phyloP scores from a whole-genome alignment of 2,329 filamentous ascomycete species.

The Pseudodiploospora longispora region DNA sequence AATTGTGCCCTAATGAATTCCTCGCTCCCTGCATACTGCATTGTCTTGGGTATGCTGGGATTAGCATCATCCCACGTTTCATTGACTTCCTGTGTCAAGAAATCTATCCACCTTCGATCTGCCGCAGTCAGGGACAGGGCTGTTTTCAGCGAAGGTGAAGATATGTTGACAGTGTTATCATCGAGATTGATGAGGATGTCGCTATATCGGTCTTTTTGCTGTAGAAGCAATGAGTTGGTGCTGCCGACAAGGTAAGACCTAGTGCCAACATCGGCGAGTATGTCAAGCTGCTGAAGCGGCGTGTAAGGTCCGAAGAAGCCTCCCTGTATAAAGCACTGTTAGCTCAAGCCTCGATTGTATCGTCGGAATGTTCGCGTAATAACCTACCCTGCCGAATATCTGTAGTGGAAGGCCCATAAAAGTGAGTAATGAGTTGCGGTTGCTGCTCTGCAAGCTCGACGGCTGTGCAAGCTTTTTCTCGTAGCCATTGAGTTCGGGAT shows the following conservation, averaged over 20 bases:
- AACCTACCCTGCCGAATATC: constrained; percentile 75
- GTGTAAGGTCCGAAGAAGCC: constrained; percentile 96
- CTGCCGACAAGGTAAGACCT: constrained; percentile 97
- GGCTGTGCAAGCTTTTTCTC: constrained; percentile 67
- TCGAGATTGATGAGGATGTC: constrained; percentile 96
- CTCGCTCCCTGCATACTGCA: constrained; percentile 91
- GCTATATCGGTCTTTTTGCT: constrained; percentile 92
- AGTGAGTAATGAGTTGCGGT: constrained; percentile 77
- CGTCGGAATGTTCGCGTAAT: not conserved
- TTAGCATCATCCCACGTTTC: constrained; percentile 96
- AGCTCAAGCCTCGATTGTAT: constrained; percentile 3
- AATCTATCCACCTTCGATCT: constrained; percentile 94
- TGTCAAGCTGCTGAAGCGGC: constrained; percentile 87
- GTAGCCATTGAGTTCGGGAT: constrained; percentile 83
- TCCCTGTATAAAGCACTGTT: constrained; percentile 44
- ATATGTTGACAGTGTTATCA: constrained; percentile 76
- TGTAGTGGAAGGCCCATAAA: constrained; percentile 95
- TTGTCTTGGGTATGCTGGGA: constrained; percentile 80
- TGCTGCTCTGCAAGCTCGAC: constrained; percentile 82
- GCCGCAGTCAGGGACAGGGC: constrained; percentile 75
- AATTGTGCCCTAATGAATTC: constrained; percentile 97
- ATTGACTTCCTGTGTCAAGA: constrained; percentile 83
- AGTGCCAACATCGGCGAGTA: constrained; percentile 85
- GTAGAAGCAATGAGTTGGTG: constrained; percentile 86
- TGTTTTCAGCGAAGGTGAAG: constrained; percentile 66